These are phyloP conservation scores for Catharanthus roseus DNA, from an alignment of 257 asterid genomes.

Conservation along the genomic window DNA sequence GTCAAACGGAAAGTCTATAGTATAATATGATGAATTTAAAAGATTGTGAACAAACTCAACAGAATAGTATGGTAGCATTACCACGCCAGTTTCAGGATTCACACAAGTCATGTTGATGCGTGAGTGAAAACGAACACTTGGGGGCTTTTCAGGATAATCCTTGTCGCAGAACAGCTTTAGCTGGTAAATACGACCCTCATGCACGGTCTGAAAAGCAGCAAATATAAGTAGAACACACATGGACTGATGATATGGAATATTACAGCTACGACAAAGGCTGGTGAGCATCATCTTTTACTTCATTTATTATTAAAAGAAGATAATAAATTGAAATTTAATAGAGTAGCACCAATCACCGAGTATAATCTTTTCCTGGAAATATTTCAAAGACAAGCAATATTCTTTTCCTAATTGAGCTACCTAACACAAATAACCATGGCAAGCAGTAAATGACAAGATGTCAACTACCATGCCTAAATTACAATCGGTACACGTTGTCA, in stretches of 20 bases:
- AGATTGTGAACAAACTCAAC: not conserved
- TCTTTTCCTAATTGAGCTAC: not conserved
- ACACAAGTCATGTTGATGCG: slow-evolving; percentile 42
- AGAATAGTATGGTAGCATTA: slow-evolving; percentile 7
- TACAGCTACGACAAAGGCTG: not conserved
- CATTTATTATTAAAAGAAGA: not conserved
- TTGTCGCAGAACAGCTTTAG: slow-evolving; percentile 42
- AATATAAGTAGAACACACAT: not conserved
- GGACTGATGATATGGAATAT: not conserved
- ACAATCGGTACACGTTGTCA: too few species aligned
- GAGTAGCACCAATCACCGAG: not conserved
- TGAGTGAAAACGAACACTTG: slow-evolving; percentile 40
- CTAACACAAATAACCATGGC: not conserved
- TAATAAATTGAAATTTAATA: not conserved
- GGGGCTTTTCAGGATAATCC: slow-evolving; percentile 48
- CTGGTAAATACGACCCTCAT: slow-evolving; percentile 43
- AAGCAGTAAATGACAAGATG: too few species aligned
- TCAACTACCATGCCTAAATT: too few species aligned
- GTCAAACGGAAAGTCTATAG: not conserved
- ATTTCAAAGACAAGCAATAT: not conserved
- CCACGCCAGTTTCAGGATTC: slow-evolving; percentile 39
- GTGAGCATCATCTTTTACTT: not conserved
- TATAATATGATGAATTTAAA: not conserved
- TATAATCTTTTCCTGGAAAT: not conserved
- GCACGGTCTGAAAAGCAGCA: slow-evolving; percentile 31